These are phyloP conservation scores for Phlebopus sp. DNA, from an alignment of 1,284 basidiomycete genomes.

Conservation along the genomic window DNA sequence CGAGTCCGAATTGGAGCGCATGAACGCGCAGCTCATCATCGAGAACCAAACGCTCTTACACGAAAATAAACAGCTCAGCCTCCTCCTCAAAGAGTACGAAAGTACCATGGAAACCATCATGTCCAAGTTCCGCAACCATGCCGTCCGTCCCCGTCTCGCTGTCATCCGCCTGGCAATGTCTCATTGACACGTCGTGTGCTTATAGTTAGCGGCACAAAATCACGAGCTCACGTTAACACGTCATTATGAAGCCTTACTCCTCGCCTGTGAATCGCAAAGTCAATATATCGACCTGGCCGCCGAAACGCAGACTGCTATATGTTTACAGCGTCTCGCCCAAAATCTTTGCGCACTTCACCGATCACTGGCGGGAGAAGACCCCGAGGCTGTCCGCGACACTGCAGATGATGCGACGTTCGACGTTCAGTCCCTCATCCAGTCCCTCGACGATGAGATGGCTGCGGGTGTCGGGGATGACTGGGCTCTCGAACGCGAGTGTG, in stretches of 20 bases:
- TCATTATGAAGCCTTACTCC: conserved; percentile 89
- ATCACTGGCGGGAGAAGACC: conserved; percentile 68
- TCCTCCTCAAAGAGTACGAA: conserved; percentile 92
- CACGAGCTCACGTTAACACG: conserved; percentile 87
- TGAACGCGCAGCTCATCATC: conserved; percentile 86
- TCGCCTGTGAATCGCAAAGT: conserved; percentile 65
- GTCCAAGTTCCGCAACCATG: conserved; percentile 91
- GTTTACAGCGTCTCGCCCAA: conserved; percentile 69
- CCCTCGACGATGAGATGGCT: conserved; percentile 32
- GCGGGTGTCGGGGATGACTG: conserved; percentile 52
- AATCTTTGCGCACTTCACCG: conserved; percentile 72
- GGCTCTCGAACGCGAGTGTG: conserved; percentile 80
- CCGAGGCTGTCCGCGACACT: conserved; percentile 29
- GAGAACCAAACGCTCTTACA: conserved; percentile 92
- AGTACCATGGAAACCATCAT: conserved; percentile 94
- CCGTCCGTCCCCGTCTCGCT: conserved; percentile 54
- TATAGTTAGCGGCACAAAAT: conserved; percentile 79
- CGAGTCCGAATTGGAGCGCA: conserved; percentile 88
- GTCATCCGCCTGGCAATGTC: neutral
- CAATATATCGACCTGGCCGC: conserved; percentile 58
- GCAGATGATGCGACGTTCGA: conserved; percentile 29
- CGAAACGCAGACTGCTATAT: conserved; percentile 50
- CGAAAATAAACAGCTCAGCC: conserved; percentile 91
- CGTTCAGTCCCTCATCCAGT: conserved; percentile 42
- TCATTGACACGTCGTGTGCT: conserved; percentile 5